Evolutionary conservation across 768 basidiomycete species (phyloP), one percentile per base, ranked within the genome.

Genomic region (Hebeloma cylindrosporum): DNA sequence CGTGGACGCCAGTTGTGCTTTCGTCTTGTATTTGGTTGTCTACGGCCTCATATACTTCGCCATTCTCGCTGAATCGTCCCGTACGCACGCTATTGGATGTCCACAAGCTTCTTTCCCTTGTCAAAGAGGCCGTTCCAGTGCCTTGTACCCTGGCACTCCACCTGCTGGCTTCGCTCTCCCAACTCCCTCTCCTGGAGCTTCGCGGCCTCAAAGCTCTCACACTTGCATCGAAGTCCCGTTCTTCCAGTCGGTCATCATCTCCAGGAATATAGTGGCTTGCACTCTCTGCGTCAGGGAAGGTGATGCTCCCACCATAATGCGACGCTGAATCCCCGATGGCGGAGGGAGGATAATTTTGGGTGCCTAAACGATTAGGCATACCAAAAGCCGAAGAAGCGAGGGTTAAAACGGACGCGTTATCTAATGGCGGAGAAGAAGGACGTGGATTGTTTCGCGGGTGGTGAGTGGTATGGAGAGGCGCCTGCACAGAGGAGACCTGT

Each of bases 401-500:
- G 0, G 95, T 99, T 34, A 97, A 73, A 43, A 94, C 71, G 2
- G 90, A 93, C 2, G 95, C 95, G 59, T 98, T 93, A 59, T 94
- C 93, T 33, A 82, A 72, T 1, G 95, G 94, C 16, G 91, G 87
- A 5, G 90, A 90, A 11, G 87, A 86, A 17, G 96, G 95, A 17
- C 89, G 82, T 1, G 95, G 95, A 60, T 99, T 99, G 64, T 96
- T 91, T 34, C 93, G 81, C 7, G 95, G 94, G 67, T 97, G 93
- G 42, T 91, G 92, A n/a, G 79, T 70, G 0, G 93, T 92, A 61
- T 95, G 92, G 26, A 87, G 75, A 0, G 94, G 95, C 7, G 91
- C 90, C 60, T 93, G 90, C 13, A 86, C 73, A 30, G 72, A 53
- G 14, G 59, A 40, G 40, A 73, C n/a, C 34, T 58, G 51, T 22